These are phyloP conservation scores for Tetradesmus obliquus DNA, from an alignment of 139 green algal species.

Conservation along the genomic window DNA sequence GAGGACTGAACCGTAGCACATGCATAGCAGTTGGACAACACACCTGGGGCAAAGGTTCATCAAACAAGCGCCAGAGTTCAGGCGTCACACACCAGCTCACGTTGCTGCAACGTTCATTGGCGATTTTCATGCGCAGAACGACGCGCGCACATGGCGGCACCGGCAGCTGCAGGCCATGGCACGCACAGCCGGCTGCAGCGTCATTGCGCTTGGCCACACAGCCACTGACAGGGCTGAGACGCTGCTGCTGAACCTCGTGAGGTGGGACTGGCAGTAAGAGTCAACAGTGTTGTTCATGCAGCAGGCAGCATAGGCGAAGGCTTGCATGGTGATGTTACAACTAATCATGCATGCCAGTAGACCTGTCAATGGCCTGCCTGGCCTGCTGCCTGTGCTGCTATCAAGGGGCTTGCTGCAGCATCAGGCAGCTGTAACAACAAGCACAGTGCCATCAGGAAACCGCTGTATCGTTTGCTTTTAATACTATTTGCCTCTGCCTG, in stretches of 20 bases:
- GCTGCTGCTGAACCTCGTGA: constrained; percentile 59
- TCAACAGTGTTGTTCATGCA: not conserved
- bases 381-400: not conserved
- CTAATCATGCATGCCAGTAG: not conserved
- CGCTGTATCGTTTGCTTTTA: too few species aligned
- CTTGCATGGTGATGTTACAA: too few species aligned
- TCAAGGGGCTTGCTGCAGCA: too few species aligned
- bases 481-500: not conserved
- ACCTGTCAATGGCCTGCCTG: not conserved
- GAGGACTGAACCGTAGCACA: not conserved
- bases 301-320: not conserved
- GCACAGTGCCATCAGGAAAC: too few species aligned
- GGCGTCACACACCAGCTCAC: not conserved
- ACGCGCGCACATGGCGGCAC: constrained; percentile 56
- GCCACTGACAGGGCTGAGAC: constrained; percentile 64
- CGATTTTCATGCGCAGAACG: not conserved
- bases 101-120: not conserved
- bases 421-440: too few species aligned
- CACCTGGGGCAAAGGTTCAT: too few species aligned
- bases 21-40: too few species aligned
- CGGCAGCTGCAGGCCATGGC: constrained; percentile 37
- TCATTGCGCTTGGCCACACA: constrained; percentile 54
- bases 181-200: constrained; percentile 24
- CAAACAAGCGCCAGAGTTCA: too few species aligned
- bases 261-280: constrained; percentile 3